Evolutionary conservation across 768 basidiomycete species (phyloP).

Genomic region (Podaxis sp.): DNA sequence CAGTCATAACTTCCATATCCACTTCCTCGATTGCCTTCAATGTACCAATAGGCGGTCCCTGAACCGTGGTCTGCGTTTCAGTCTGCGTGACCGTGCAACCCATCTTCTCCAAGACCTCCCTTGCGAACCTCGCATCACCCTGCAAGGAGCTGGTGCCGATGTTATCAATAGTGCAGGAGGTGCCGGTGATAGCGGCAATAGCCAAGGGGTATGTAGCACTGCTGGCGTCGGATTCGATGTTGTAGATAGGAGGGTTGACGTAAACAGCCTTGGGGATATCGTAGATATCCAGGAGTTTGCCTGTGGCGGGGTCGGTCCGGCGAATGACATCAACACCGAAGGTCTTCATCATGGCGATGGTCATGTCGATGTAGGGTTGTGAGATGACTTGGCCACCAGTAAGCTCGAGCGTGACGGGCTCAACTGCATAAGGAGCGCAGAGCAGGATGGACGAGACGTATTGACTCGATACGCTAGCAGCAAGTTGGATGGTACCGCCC

Average conservation of each 20-base stretch:
- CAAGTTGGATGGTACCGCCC: conserved; percentile 81
- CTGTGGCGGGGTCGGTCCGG: conserved; percentile 54
- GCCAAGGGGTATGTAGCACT: conserved; percentile 97
- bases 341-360: conserved; percentile 93
- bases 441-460: conserved; percentile 97
- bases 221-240: conserved; percentile 93
- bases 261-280: conserved; percentile 82
- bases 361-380: conserved; percentile 99
- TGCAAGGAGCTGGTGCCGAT: conserved; percentile 91
- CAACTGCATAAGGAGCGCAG: conserved; percentile 88
- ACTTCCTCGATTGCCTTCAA: conserved; percentile 83
- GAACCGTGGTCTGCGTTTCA: conserved; percentile 84
- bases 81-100: conserved; percentile 92
- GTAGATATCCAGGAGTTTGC: conserved; percentile 75
- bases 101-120: conserved; percentile 91
- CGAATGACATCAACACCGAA: conserved; percentile 83
- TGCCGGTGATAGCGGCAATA: conserved; percentile 96
- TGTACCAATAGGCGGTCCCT: conserved; percentile 79
- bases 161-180: conserved; percentile 88
- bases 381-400: conserved; percentile 95
- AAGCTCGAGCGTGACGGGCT: conserved; percentile 85
- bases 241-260: conserved; percentile 75
- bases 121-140: conserved; percentile 96
- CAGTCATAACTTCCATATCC: conserved; percentile 99
- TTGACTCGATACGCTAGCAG: conserved; percentile 95